Base-by-base conservation (phyloP, 2,329 filamentous ascomycete genomes). In the Sclerotinia minor region DNA sequence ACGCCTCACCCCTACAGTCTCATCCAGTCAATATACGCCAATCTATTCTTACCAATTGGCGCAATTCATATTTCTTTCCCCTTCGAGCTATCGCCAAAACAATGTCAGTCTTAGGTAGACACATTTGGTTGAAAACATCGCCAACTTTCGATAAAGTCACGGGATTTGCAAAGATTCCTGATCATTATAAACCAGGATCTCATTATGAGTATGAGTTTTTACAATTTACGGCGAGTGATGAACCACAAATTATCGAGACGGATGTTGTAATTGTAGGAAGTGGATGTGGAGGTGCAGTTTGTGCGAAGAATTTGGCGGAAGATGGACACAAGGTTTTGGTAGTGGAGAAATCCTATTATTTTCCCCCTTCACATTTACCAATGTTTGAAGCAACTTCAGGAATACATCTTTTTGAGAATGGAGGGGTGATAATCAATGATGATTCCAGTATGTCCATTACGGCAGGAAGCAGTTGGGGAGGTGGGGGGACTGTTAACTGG, bases 401-500 rank as follows among this genome's bases (percentile, higher is more conserved):
- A 55, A 78, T 82, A 8, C 86, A 90, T 73, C 81, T 97, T 38
- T 95, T 86, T 73, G 90, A 93, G 73, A 87, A 86, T 69, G 85
- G 85, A 29, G 90, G 90, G 9, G 77, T 86, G 24, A 73, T 84
- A 6, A 74, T 83, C 72, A 81, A 82, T 70, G 81, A 89, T 69
- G 84, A 90, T 74, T 80, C 81, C 15, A 83, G 84, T 7, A 81
- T 89, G 44, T 84, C 80, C 21, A 78, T 94, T 17, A 77, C 91
- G 3, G 86, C 90, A 0, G 94, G 91, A 1, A 85, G 87, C 67
- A 86, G 86, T 44, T 96, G 90, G 87, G 94, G 94, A 41, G 94
- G 94, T 53, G 94, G 94, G 67, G 93, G 93, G 7, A 92, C 92
- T 0, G 79, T 97, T 73, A 97, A 97, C 78, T 97, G 93, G 93